phyloP scores from a whole-genome alignment of 2,329 filamentous ascomycete genomes.

The Calycina herbarum region DNA sequence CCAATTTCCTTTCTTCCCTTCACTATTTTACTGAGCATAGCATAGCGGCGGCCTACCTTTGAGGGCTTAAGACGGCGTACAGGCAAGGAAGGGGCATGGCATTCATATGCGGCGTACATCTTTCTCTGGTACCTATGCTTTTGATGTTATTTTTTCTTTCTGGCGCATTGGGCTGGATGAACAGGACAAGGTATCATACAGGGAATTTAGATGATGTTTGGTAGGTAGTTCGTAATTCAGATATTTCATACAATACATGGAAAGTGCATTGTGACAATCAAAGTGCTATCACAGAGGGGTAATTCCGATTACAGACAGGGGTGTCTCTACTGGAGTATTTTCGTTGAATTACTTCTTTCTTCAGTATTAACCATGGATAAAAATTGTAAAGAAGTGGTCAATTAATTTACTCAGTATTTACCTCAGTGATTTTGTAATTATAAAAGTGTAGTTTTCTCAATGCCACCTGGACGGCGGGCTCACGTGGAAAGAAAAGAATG shows the following conservation, averaged over 20 bases:
- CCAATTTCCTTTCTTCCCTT: neutral
- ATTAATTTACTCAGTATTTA: neutral
- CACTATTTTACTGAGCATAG: conserved; percentile 24
- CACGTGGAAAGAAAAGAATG: neutral
- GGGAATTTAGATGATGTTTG: conserved; percentile 1
- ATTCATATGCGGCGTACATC: conserved; percentile 22
- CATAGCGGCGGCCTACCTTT: conserved; percentile 14
- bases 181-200: neutral
- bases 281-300: neutral
- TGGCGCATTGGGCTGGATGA: conserved; percentile 13
- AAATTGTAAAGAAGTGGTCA: neutral
- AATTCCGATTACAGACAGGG: neutral
- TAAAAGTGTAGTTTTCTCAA: neutral
- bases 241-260: neutral
- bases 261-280: neutral
- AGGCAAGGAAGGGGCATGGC: conserved; percentile 15
- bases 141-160: conserved; percentile 18
- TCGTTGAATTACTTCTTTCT: neutral
- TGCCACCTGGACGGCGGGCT: too few species aligned
- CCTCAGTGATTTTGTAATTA: too few species aligned
- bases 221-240: conserved; percentile 2
- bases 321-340: neutral
- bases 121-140: conserved; percentile 10
- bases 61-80: conserved; percentile 26
- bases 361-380: neutral